A percentile compares a stretch with the other conserved stretches of the same genome.
These are phyloP conservation scores for Lyophyllum atratum DNA, from an alignment of 768 basidiomycete genomes.

Conservation along the genomic window DNA sequence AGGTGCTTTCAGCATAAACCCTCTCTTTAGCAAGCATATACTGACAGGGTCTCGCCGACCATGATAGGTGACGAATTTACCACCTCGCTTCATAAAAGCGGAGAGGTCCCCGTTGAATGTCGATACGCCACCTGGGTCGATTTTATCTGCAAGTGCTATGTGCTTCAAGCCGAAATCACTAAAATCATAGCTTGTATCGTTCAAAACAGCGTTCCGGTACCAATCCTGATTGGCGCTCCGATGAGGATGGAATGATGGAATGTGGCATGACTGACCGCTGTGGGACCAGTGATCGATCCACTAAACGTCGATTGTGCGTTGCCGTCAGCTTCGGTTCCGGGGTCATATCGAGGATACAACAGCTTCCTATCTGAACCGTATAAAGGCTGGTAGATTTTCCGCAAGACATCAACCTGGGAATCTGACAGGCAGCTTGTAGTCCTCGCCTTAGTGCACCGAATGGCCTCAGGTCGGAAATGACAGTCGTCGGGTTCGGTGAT, in stretches of 20 bases:
- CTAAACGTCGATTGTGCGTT: background rate
- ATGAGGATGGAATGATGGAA: background rate
- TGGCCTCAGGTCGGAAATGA: constrained; percentile 9
- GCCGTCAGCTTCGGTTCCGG: background rate
- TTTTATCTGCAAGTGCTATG: background rate
- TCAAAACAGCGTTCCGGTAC: constrained; percentile 9
- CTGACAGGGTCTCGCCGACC: too few relatives aligned
- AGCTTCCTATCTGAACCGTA: background rate
- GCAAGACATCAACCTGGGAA: constrained; percentile 6
- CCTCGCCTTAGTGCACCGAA: constrained; percentile 1
- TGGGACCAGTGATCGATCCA: background rate
- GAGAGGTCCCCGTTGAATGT: background rate
- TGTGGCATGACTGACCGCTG: background rate
- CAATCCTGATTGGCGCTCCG: constrained; percentile 4
- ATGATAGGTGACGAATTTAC: too few relatives aligned
- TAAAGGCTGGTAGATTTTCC: constrained; percentile 8
- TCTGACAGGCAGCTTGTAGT: constrained; percentile 3
- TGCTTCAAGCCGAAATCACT: constrained; percentile 1
- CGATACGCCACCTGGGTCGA: constrained; percentile 5
- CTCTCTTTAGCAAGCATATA: too few relatives aligned
- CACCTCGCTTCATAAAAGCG: too few relatives aligned
- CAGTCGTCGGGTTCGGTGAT: constrained; percentile 14
- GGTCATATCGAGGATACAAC: background rate
- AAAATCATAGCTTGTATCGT: constrained; percentile 10
- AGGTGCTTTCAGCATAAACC: too few relatives aligned